These are phyloP conservation scores for Hypholoma fasciculare DNA, from an alignment of 768 basidiomycete genomes.

Conservation along the genomic window DNA sequence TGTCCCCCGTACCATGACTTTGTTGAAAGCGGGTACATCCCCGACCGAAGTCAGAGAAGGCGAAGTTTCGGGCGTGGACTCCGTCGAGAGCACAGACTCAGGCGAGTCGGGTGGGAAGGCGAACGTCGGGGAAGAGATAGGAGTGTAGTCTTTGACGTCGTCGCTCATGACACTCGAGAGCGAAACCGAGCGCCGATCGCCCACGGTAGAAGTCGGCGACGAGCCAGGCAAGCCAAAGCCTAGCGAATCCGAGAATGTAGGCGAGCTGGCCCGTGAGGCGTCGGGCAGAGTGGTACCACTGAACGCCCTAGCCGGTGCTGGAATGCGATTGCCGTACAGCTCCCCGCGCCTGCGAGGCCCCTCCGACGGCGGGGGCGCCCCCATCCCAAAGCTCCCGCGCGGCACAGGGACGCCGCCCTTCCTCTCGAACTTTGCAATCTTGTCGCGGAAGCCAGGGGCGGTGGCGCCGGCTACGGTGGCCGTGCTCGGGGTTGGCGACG, in stretches of 20 bases:
- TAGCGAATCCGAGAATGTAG: conserved; percentile 15
- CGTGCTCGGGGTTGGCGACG: conserved; percentile 25
- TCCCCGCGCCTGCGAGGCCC: conserved; percentile 57
- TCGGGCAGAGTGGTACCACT: conserved; percentile 24
- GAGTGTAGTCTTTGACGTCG: conserved; percentile 23
- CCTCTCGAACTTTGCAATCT: conserved; percentile 79
- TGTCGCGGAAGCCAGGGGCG: conserved; percentile 48
- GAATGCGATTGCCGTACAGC: conserved; percentile 75
- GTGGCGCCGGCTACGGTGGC: conserved; percentile 22
- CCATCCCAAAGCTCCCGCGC: conserved; percentile 72
- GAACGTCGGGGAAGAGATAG: conserved; percentile 29
- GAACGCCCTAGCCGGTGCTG: conserved; percentile 33
- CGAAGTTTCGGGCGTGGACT: conserved; percentile 15
- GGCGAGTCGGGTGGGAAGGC: conserved; percentile 29
- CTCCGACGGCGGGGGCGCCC: conserved; percentile 57
- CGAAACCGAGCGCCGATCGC: conserved; percentile 32
- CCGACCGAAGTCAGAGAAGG: conserved; percentile 9
- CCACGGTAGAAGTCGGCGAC: conserved; percentile 9
- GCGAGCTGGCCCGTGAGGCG: conserved; percentile 25
- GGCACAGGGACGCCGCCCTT: conserved; percentile 77
- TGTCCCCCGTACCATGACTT: conserved; percentile 26
- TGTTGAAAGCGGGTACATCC: conserved; percentile 18
- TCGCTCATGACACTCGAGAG: conserved; percentile 25
- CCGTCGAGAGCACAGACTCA: conserved; percentile 6
- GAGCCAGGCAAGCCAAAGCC: conserved; percentile 6